Evolutionary conservation across 2,329 filamentous ascomycete species (phyloP).

Genomic region (Coniochaeta ligniaria): DNA sequence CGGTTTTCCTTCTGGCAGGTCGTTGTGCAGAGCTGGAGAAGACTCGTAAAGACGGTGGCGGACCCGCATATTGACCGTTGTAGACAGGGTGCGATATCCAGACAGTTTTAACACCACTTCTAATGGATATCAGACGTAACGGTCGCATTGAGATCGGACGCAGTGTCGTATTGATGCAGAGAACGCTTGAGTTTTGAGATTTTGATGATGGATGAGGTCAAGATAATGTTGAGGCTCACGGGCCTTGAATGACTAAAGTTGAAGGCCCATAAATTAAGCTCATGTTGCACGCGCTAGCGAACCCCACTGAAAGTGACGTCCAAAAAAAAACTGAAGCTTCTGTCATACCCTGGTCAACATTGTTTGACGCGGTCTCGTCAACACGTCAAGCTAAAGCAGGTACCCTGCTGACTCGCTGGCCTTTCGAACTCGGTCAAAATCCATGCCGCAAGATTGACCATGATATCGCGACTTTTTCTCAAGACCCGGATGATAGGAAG

Average conservation of each 20-base stretch:
- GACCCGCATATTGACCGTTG: conserved; percentile 4
- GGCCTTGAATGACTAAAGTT: neutral
- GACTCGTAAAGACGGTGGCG: neutral
- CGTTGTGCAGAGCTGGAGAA: conserved; percentile 3
- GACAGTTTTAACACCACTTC: neutral
- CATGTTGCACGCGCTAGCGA: neutral
- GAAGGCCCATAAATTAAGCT: neutral
- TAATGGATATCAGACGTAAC: neutral
- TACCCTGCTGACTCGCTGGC: neutral
- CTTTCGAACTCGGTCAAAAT: neutral
- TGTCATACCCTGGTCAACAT: neutral
- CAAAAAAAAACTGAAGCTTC: neutral
- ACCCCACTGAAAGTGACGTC: neutral
- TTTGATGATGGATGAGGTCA: neutral
- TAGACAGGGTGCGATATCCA: neutral
- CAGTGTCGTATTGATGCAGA: neutral
- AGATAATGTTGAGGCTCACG: neutral
- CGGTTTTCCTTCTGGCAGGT: neutral
- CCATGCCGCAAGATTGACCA: neutral
- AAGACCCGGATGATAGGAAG: neutral
- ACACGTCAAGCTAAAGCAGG: neutral
- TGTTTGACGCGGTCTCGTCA: neutral
- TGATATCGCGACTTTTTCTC: neutral
- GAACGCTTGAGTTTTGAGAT: too few species aligned
- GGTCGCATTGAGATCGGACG: neutral